phyloP scores from a whole-genome alignment of 2,329 filamentous ascomycete species.

The Phaeophleospora eucalypticola region DNA sequence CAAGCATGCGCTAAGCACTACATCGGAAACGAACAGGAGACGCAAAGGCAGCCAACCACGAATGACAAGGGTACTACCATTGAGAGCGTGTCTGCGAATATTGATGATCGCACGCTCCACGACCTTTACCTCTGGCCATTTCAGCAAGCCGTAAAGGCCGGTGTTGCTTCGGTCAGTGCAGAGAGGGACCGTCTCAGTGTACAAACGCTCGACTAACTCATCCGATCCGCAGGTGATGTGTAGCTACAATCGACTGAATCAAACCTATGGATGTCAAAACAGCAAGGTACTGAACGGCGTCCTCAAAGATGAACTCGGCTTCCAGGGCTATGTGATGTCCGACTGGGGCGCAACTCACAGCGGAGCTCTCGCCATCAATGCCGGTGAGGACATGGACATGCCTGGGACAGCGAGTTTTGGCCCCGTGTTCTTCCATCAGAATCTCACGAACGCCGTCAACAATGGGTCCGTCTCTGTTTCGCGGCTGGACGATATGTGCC shows the following conservation, averaged over 20 bases:
- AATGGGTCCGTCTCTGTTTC: constrained; percentile 47
- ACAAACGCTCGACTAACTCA: too few species aligned
- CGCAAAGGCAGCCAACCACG: constrained; percentile 24
- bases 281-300: constrained; percentile 64
- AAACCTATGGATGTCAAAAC: constrained; percentile 59
- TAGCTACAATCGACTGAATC: constrained; percentile 58
- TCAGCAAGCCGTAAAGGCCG: constrained; percentile 29
- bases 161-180: constrained; percentile 23
- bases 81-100: constrained; percentile 30
- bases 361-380: constrained; percentile 43
- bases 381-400: constrained; percentile 45
- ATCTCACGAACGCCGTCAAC: constrained; percentile 52
- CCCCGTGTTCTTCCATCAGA: constrained; percentile 29
- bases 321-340: constrained; percentile 58
- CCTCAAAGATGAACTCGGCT: constrained; percentile 68
- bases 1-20: constrained; percentile 68
- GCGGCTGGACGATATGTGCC: constrained; percentile 58
- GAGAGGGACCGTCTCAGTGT: too few species aligned
- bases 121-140: too few species aligned
- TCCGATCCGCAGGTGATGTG: too few species aligned
- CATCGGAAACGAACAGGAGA: constrained; percentile 51
- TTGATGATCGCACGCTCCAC: constrained; percentile 60
- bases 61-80: constrained; percentile 29
- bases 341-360: constrained; percentile 62
- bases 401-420: constrained; percentile 36